Base-by-base conservation (phyloP, 805 yeast genomes). In the Candida qinlingensis region DNA sequence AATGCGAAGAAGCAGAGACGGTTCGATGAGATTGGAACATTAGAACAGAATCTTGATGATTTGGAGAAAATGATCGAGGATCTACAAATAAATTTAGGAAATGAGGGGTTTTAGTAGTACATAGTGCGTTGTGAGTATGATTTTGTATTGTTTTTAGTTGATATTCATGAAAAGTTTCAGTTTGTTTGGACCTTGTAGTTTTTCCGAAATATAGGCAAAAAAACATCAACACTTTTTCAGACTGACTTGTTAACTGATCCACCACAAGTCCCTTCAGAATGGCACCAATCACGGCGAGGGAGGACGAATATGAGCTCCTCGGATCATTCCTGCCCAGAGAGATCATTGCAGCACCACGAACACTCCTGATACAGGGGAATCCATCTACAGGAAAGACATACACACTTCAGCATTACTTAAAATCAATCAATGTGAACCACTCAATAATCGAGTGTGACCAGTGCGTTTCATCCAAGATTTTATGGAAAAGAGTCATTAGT, bases 21-120 rank as follows among this genome's bases (percentile, higher is more conserved):
- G 54, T 87, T 88, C 59, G 97, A 90, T 49, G 96, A 87, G 61
- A 66, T 88, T 39, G 70, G 68, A 9, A 74, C 86, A 1, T 67
- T 92, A 49, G 76, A 76, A 35, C 71, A 64, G 25, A 87, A 85
- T 53, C 59, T 80, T 44, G 56, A 57, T 2, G 96, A 89, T 51
- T 64, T 90, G 40, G 66, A 69, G 4, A 54, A 45, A 2, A 83
- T 77, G 49, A 80, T 81, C 11, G 63, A 60, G 1, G 65, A 60
- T 10, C 59, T 87, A 28, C 77, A 79, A 43, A 42, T 43, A 1
- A 59, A 70, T 47, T 66, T 88, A 27, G 96, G 96, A 1, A 85
- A 78, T 25, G 74, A 76, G 51, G 73, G 72, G 6, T 70, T 68
- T 48, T 53, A 43, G 40, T 19, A 19, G 19, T 19, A 19, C 19